phyloP scores from a whole-genome alignment of 2,329 filamentous ascomycete species.

The Epichloe hybrida region DNA sequence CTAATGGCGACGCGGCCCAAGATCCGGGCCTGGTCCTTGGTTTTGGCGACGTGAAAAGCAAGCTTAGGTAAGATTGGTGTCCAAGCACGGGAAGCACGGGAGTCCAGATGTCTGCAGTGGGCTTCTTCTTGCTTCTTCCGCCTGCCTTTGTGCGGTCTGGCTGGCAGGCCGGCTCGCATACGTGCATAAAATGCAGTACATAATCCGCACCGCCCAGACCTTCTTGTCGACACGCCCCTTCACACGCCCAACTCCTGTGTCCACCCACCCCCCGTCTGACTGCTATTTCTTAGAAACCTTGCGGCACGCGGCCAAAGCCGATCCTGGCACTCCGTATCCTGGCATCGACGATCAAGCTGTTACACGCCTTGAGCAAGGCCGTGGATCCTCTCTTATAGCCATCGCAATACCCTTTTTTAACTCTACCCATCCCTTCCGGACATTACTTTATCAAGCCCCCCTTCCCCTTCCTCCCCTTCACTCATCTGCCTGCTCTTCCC shows the following conservation, averaged over 20 bases:
- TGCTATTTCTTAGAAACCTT: conserved; percentile 1
- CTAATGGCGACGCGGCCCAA: not conserved
- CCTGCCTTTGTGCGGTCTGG: not conserved
- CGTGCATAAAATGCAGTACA: conserved; percentile 1
- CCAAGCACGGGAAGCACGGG: not conserved
- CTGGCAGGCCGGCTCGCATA: conserved; percentile 2
- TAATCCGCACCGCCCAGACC: too few species aligned
- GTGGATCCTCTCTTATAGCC: conserved; percentile 2
- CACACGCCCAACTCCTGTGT: not conserved
- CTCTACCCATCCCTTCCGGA: conserved; percentile 1
- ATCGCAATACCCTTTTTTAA: conserved; percentile 4
- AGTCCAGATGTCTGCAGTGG: too few species aligned
- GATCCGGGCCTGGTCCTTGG: not conserved
- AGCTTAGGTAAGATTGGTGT: not conserved
- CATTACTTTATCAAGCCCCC: conserved; percentile 5
- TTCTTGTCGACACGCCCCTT: not conserved
- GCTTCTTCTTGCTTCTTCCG: too few species aligned
- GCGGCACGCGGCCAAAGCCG: conserved; percentile 8
- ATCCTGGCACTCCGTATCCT: conserved; percentile 3
- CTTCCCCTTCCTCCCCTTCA: conserved; percentile 3
- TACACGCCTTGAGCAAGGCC: conserved; percentile 1
- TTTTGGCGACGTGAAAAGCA: not conserved
- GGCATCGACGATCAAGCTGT: conserved; percentile 5
- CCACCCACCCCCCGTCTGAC: not conserved
- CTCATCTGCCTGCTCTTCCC: not conserved